Evolutionary conservation across 2,329 filamentous ascomycete genomes (phyloP), one percentile per base, ranked within the genome.

Genomic region (Trichoderma koningii): DNA sequence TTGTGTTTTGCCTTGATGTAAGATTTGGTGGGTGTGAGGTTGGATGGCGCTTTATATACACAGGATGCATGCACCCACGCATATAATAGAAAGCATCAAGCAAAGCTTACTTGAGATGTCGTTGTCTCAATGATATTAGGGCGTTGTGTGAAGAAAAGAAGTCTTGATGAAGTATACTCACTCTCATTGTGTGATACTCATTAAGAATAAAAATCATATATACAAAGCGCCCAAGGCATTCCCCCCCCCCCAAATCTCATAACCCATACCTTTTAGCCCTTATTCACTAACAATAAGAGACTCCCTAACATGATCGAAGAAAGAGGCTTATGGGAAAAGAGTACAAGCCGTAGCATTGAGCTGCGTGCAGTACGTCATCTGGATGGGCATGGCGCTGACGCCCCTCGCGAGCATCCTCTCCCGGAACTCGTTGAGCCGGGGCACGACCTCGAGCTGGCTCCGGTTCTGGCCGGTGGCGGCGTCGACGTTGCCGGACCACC

Each of bases 401-500:
- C 91, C 90, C 64, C 85, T 81, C 4, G 83, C 83, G 23, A 94
- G 84, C 79, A 96, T 79, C 45, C 91, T 81, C 81, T 95, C 91
- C 57, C 92, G 84, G 82, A 91, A 86, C 79, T 93, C 90, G 55
- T 85, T 85, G 72, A 96, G 77, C 57, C 92, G 80, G 10, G 89
- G 89, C 53, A 83, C 83, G 12, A 89, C 90, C 44, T 87, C 85
- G 65, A 90, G 79, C 79, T 92, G 89, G 68, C 86, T 90, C 61
- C 91, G 81, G 76, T 92, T 92, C 73, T 84, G 77, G 2, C 90
- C 90, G 17, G 80, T 74, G 3, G 80, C 82, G 9, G 28, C 10
- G 73, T 93, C 90, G 66, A 84, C 83, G 62, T 83, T 78, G 61
- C 91, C 91, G 45, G 87, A 90, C 92, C 92, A 96, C 53, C 94